phyloP scores from a whole-genome alignment of 2,329 filamentous ascomycete species.

The Sarocladiaceae sp. region DNA sequence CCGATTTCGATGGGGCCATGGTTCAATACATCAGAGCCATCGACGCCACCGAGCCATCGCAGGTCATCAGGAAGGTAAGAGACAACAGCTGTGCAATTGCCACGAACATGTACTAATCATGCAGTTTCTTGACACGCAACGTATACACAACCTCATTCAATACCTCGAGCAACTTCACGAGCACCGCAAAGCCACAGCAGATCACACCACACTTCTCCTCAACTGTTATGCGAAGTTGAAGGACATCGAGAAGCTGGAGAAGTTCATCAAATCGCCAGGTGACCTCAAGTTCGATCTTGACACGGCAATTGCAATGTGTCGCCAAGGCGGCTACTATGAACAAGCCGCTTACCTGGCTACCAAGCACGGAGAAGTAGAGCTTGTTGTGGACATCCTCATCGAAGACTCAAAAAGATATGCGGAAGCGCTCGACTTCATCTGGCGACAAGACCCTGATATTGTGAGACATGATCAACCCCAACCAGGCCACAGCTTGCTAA shows the following conservation, averaged over 20 bases:
- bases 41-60: constrained; percentile 90
- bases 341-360: constrained; percentile 94
- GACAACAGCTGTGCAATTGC: accelerated
- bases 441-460: constrained; percentile 71
- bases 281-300: constrained; percentile 96
- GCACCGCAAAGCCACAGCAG: constrained; percentile 84
- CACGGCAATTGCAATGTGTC: constrained; percentile 94
- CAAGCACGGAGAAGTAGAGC: constrained; percentile 86
- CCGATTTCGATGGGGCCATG: constrained; percentile 98
- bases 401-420: constrained; percentile 89
- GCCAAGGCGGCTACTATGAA: constrained; percentile 93
- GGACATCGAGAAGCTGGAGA: constrained; percentile 91
- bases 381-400: constrained; percentile 92
- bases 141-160: constrained; percentile 94
- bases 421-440: constrained; percentile 87
- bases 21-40: constrained; percentile 95
- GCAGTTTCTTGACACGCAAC: constrained; percentile 89
- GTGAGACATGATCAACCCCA: constrained; percentile 40
- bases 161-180: constrained; percentile 96
- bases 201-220: constrained; percentile 88
- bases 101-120: constrained; percentile 19
- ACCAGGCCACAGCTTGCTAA: constrained; percentile 22
- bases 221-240: constrained; percentile 99
- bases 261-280: constrained; percentile 91
- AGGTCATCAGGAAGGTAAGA: constrained; percentile 81